Evolutionary conservation across 345 rosid species (phyloP).

Genomic region (Eutrema heterophyllum): DNA sequence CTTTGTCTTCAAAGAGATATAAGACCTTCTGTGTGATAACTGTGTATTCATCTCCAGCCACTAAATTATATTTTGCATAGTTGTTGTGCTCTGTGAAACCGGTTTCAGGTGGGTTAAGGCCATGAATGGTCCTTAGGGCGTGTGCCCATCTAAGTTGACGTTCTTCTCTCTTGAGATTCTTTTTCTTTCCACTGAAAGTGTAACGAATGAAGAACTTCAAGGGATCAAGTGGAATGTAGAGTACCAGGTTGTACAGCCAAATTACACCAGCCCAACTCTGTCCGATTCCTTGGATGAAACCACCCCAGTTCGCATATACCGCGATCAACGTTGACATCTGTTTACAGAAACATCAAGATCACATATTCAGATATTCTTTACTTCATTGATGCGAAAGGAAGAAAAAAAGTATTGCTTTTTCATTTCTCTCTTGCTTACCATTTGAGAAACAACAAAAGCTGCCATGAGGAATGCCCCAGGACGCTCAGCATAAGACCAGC

Average conservation of each 20-base stretch:
- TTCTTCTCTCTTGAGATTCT: conserved; percentile 47
- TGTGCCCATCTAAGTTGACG: conserved; percentile 58
- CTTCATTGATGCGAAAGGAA: not conserved
- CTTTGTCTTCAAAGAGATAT: not conserved
- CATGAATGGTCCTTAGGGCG: conserved; percentile 53
- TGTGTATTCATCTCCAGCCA: conserved; percentile 42
- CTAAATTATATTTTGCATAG: conserved; percentile 39
- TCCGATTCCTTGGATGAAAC: conserved; percentile 47
- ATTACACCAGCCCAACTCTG: conserved; percentile 81
- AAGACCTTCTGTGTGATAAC: not conserved
- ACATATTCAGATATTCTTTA: not conserved
- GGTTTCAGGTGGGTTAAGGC: conserved; percentile 49
- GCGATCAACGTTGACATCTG: conserved; percentile 66
- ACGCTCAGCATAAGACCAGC: conserved; percentile 69
- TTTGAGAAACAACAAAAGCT: conserved; percentile 59
- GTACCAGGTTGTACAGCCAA: conserved; percentile 54
- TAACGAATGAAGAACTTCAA: conserved; percentile 52
- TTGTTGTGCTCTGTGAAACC: conserved; percentile 37
- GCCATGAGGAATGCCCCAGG: conserved; percentile 43
- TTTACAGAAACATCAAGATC: not conserved
- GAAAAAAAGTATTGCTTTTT: not conserved
- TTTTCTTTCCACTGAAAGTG: conserved; percentile 49
- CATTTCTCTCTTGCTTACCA: conserved; percentile 34
- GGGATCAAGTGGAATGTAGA: conserved; percentile 46
- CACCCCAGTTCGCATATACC: conserved; percentile 66